Percentiles rank a stretch among this genome's conserved stretches.
phyloP scores from a whole-genome alignment of 305 asterid species.

The Euphrasia arctica region DNA sequence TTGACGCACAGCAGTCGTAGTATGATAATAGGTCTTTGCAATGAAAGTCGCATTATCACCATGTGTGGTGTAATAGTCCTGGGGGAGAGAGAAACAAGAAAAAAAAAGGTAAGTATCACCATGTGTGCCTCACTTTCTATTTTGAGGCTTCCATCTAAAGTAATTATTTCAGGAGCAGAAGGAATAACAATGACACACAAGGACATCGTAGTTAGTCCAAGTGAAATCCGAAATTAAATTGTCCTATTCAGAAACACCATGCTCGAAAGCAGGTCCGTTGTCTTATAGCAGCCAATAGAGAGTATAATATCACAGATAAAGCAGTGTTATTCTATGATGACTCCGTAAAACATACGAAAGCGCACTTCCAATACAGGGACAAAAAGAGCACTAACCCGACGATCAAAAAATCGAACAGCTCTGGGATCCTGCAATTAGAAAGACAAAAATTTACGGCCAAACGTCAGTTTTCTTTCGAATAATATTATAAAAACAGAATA shows the following conservation, averaged over 20 bases:
- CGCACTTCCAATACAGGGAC: conserved; percentile 3
- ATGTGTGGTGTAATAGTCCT: conserved; percentile 95
- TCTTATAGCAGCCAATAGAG: conserved; percentile 7
- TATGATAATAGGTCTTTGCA: conserved; percentile 88
- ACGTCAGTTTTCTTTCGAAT: not conserved
- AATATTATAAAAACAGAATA: not conserved
- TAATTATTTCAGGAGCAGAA: not conserved
- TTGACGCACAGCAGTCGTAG: conserved; percentile 86
- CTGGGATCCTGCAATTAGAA: conserved; percentile 68
- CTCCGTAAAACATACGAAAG: conserved; percentile 5
- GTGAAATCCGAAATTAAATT: not conserved
- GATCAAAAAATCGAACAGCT: conserved; percentile 91
- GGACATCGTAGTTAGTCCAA: conserved; percentile 17
- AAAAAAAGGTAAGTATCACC: too few relatives aligned
- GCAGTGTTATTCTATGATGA: conserved; percentile 7
- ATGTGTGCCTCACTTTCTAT: too few relatives aligned
- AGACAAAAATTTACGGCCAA: conserved; percentile 7
- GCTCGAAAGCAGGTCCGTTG: not conserved
- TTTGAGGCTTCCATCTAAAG: not conserved
- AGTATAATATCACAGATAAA: conserved; percentile 2
- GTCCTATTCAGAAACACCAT: conserved; percentile 2
- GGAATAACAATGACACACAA: not conserved
- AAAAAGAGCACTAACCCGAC: conserved; percentile 58
- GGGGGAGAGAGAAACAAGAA: conserved; percentile 20
- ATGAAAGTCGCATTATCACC: conserved; percentile 87